A percentile compares a stretch with the other conserved stretches of the same genome.
Conservation (phyloP, 495 filamentous ascomycete genomes). For the Chaetomium cochliodes region DNA sequence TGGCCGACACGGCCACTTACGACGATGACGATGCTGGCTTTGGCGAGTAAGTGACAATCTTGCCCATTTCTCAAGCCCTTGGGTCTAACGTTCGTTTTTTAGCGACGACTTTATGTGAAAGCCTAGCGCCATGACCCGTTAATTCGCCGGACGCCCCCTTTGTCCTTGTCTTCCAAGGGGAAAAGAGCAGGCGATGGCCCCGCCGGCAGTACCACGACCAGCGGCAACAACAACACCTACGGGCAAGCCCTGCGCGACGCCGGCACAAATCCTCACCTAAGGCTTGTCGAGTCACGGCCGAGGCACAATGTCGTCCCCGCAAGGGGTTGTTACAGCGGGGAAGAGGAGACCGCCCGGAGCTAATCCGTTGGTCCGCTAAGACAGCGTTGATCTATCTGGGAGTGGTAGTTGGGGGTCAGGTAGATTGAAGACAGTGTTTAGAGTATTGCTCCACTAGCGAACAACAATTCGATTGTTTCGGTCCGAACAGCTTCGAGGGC, state of each 20-base stretch:
- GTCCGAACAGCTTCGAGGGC: neutral
- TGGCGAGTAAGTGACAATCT: constrained; percentile 64
- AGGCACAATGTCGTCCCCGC: neutral
- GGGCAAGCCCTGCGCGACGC: neutral
- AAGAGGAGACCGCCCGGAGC: neutral
- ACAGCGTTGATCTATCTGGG: neutral
- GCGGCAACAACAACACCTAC: neutral
- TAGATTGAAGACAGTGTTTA: constrained; percentile 11
- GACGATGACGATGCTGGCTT: constrained; percentile 58
- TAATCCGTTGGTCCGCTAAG: neutral
- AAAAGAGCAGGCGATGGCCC: neutral
- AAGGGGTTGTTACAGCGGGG: neutral
- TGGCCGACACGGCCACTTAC: constrained; percentile 69
- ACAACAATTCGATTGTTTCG: neutral
- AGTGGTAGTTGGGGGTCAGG: neutral
- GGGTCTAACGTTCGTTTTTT: constrained; percentile 24
- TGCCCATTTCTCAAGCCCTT: neutral
- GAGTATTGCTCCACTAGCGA: constrained; percentile 10
- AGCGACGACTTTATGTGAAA: constrained; percentile 57
- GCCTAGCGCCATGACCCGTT: neutral
- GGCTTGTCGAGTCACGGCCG: neutral
- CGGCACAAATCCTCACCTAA: neutral
- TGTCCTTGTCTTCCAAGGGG: neutral
- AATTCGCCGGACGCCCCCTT: neutral
- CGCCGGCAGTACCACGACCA: neutral